A percentile compares a stretch with the other conserved stretches of the same genome.
phyloP scores from a whole-genome alignment of 805 yeast genomes.

The Maudiozyma barnettii region DNA sequence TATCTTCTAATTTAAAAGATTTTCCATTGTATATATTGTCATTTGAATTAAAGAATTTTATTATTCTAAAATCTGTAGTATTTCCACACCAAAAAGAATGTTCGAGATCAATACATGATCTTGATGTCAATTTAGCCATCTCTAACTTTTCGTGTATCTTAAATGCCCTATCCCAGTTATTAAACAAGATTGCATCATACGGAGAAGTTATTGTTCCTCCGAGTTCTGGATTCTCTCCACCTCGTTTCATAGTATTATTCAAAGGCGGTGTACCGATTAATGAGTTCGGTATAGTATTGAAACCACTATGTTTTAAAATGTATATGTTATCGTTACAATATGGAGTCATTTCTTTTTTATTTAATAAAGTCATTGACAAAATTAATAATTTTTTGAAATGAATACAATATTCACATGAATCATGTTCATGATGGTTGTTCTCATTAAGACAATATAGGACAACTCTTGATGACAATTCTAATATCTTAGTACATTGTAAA shows the following conservation, averaged over 20 bases:
- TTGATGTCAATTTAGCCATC: constrained; percentile 73
- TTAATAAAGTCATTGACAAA: constrained; percentile 33
- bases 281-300: constrained; percentile 8
- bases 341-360: neutral
- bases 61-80: constrained; percentile 53
- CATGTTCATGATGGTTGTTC: constrained; percentile 9
- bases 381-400: constrained; percentile 32
- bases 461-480: constrained; percentile 64
- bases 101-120: constrained; percentile 41
- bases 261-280: constrained; percentile 22
- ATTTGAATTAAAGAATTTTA: constrained; percentile 11
- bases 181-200: constrained; percentile 36
- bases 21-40: neutral
- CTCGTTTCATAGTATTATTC: constrained; percentile 5
- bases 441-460: constrained; percentile 60
- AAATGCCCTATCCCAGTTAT: constrained; percentile 62
- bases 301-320: constrained; percentile 7
- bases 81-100: constrained; percentile 74
- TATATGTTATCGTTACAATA: constrained; percentile 2
- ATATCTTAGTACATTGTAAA: constrained; percentile 65
- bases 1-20: neutral
- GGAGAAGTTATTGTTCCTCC: constrained; percentile 23
- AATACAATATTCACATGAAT: constrained; percentile 16
- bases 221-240: constrained; percentile 2
- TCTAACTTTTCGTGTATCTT: constrained; percentile 71